These are phyloP conservation scores for Xylaria multiplex DNA, from an alignment of 2,329 filamentous ascomycete genomes.

Conservation along the genomic window DNA sequence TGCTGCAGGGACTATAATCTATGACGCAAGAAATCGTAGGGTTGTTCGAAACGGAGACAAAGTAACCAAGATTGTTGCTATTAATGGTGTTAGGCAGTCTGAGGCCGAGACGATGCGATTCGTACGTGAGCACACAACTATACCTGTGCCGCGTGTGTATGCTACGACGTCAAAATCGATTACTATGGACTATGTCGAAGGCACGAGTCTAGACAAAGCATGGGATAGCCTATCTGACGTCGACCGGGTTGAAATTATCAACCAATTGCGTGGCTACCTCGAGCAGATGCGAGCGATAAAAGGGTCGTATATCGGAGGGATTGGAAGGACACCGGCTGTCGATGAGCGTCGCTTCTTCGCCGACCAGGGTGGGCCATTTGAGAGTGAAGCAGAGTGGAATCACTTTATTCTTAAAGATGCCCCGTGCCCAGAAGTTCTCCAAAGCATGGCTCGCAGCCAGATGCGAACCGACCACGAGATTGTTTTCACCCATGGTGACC, in stretches of 20 bases:
- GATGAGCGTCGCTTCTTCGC: not conserved
- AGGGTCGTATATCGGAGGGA: conserved; percentile 1
- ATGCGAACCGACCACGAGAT: conserved; percentile 3
- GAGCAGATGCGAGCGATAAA: conserved; percentile 2
- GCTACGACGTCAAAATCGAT: conserved; percentile 1
- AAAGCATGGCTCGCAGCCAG: not conserved
- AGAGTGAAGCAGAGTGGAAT: conserved; percentile 5
- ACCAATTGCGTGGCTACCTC: conserved; percentile 1
- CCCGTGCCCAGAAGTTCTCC: not conserved
- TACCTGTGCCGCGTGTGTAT: conserved; percentile 8
- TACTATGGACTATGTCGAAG: conserved; percentile 11
- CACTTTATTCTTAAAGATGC: not conserved
- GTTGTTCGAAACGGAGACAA: conserved; percentile 4
- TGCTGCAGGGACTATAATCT: not conserved
- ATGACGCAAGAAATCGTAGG: not conserved
- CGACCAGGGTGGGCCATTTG: not conserved
- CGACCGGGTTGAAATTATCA: not conserved
- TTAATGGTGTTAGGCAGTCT: not conserved
- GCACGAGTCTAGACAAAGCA: not conserved
- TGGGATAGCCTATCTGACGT: not conserved
- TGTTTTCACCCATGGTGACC: conserved; percentile 14
- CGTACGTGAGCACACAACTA: conserved; percentile 3
- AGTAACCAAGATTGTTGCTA: not conserved
- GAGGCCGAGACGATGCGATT: conserved; percentile 6
- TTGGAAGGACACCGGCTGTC: not conserved